Evolutionary conservation across 495 filamentous ascomycete species (phyloP).

Genomic region (Hypoxylon lenormandii): DNA sequence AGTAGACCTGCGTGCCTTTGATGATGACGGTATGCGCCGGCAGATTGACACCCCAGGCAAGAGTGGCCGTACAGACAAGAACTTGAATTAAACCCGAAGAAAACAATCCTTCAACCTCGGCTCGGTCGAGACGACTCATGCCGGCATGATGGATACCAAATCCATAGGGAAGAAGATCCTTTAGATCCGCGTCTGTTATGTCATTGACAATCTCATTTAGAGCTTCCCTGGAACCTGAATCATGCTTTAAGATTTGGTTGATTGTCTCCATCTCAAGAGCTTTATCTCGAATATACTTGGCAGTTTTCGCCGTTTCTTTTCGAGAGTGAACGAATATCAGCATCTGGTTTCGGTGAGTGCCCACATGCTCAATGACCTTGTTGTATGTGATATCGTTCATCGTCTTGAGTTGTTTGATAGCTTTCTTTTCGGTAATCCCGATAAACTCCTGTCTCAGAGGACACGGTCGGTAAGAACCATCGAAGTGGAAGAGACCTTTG

Average conservation of each 20-base stretch:
- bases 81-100: constrained; percentile 90
- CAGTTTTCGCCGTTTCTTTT: constrained; percentile 98
- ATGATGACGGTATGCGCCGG: constrained; percentile 96
- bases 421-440: constrained; percentile 96
- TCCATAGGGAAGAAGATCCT: constrained; percentile 94
- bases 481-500: constrained; percentile 94
- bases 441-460: constrained; percentile 97
- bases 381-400: constrained; percentile 99
- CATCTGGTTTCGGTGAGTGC: constrained; percentile 91
- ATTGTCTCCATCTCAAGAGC: constrained; percentile 96
- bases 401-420: constrained; percentile 97
- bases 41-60: constrained; percentile 96
- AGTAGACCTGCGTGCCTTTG: constrained; percentile 97
- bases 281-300: constrained; percentile 94
- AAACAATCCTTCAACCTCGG: constrained; percentile 94
- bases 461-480: constrained; percentile 92
- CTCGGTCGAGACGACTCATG: constrained; percentile 91
- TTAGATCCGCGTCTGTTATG: constrained; percentile 86
- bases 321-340: constrained; percentile 97
- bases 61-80: constrained; percentile 93
- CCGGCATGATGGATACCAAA: constrained; percentile 99
- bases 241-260: constrained; percentile 90
- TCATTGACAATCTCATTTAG: constrained; percentile 84
- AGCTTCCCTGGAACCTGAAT: constrained; percentile 90
- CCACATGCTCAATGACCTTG: constrained; percentile 97